A percentile compares a stretch with the other conserved stretches of the same genome.
Evolutionary conservation across 192 early-diverging fungal species (phyloP).

Genomic region (Rhizophagus clarus): DNA sequence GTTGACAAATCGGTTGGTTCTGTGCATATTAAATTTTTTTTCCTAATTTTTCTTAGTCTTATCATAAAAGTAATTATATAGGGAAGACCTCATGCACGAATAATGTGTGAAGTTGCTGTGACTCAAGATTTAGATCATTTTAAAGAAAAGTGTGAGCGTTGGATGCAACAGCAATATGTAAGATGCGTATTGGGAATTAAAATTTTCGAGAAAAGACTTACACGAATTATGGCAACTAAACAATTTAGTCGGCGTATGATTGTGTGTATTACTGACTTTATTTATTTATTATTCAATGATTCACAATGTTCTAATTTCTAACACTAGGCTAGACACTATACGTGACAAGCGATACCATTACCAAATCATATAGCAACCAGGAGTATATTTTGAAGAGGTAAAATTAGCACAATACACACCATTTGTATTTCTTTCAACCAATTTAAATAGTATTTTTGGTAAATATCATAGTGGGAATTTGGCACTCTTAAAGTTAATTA

Average conservation of each 20-base stretch:
- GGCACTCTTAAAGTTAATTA: constrained; percentile 4
- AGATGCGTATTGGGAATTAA: constrained; percentile 25
- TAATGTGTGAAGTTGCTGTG: constrained; percentile 12
- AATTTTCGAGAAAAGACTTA: neutral
- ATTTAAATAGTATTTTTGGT: constrained; percentile 15
- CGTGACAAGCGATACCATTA: neutral
- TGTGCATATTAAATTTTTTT: constrained; percentile 2
- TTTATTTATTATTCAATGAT: constrained; percentile 1
- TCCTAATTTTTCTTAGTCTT: constrained; percentile 25
- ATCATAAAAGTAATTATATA: constrained; percentile 30
- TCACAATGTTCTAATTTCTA: neutral
- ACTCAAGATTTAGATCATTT: neutral
- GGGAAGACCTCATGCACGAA: constrained; percentile 23
- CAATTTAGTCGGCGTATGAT: constrained; percentile 16
- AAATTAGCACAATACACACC: neutral
- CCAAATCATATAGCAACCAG: neutral
- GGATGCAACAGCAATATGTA: constrained; percentile 24
- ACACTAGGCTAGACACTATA: constrained; percentile 7
- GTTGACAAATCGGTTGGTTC: constrained; percentile 18
- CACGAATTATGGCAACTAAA: neutral
- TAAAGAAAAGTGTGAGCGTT: neutral
- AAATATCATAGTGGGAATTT: constrained; percentile 14
- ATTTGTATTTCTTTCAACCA: neutral
- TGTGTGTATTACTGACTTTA: constrained; percentile 21
- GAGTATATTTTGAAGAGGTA: constrained; percentile 28